Evolutionary conservation across 129 eudicot species (phyloP).

Genomic region (Kitagawia praeruptora): DNA sequence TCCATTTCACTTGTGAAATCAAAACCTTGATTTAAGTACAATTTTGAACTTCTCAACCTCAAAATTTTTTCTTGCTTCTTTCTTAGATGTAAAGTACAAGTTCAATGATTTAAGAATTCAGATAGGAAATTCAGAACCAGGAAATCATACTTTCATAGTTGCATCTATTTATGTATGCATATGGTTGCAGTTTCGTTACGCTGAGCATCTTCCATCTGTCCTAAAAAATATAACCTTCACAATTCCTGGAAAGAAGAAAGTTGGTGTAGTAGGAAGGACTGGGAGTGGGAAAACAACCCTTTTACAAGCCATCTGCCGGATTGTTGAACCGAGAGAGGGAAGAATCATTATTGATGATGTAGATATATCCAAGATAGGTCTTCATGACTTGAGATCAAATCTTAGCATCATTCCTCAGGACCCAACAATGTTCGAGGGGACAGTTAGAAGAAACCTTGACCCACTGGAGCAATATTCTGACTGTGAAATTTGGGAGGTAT

Average conservation of each 20-base stretch:
- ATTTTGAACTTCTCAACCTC: background rate
- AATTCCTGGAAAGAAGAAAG: conserved; percentile 83
- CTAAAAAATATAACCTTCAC: conserved; percentile 90
- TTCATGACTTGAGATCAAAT: conserved; percentile 84
- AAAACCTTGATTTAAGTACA: no score
- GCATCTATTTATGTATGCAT: background rate
- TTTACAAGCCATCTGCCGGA: conserved; percentile 79
- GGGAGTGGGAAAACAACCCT: conserved; percentile 97
- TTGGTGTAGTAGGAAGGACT: conserved; percentile 96
- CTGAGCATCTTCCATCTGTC: conserved; percentile 96
- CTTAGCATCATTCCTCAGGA: conserved; percentile 98
- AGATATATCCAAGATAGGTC: conserved; percentile 84
- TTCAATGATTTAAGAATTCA: background rate
- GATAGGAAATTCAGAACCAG: background rate
- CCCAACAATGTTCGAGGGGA: conserved; percentile 92
- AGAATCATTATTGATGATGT: conserved; percentile 73
- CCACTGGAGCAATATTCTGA: conserved; percentile 71
- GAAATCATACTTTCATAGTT: background rate
- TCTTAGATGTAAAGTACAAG: no score
- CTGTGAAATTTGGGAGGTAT: conserved; percentile 84
- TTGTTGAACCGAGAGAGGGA: conserved; percentile 78
- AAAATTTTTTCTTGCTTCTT: no score
- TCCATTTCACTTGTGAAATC: background rate
- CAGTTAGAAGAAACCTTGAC: conserved; percentile 92
- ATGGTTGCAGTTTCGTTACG: conserved; percentile 74